Evolutionary conservation across 192 early-diverging fungal genomes (phyloP).

Genomic region (Mortierella alpina): DNA sequence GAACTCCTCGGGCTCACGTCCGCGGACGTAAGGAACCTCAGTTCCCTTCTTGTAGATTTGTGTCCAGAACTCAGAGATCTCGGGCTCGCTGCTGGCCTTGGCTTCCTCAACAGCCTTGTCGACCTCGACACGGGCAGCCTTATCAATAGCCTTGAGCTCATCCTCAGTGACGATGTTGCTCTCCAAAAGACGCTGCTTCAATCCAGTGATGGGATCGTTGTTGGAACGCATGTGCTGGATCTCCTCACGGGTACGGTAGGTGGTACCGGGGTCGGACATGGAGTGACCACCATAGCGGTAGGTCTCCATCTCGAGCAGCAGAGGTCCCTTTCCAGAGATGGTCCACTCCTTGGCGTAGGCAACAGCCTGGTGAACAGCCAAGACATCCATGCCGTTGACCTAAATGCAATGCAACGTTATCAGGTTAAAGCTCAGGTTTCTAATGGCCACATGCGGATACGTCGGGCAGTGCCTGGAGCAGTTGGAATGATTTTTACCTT

Average conservation of each 20-base stretch:
- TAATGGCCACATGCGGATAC: too few species aligned
- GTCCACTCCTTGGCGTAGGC: slow-evolving; percentile 89
- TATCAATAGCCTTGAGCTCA: slow-evolving; percentile 95
- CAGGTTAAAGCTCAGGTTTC: too few species aligned
- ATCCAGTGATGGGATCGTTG: slow-evolving; percentile 92
- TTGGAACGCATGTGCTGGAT: slow-evolving; percentile 97
- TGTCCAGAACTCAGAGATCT: slow-evolving; percentile 75
- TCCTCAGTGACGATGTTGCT: slow-evolving; percentile 78
- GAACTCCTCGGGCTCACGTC: slow-evolving; percentile 83
- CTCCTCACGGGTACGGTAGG: slow-evolving; percentile 99
- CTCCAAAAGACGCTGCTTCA: slow-evolving; percentile 87
- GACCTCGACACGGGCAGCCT: slow-evolving; percentile 86
- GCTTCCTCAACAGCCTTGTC: slow-evolving; percentile 88
- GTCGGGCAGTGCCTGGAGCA: not conserved
- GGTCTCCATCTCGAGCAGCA: slow-evolving; percentile 95
- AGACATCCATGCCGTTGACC: slow-evolving; percentile 93
- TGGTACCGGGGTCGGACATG: slow-evolving; percentile 99
- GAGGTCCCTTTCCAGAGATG: slow-evolving; percentile 83
- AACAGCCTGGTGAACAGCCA: slow-evolving; percentile 91
- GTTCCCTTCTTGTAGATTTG: slow-evolving; percentile 86
- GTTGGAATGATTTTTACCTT: slow-evolving; percentile 54
- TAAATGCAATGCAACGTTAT: not conserved
- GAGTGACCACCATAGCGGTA: slow-evolving; percentile 99
- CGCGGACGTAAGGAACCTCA: slow-evolving; percentile 79
- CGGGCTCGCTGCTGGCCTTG: slow-evolving; percentile 83